Base-by-base conservation (phyloP, 441 rosid species). In the Eruca vesicaria region DNA sequence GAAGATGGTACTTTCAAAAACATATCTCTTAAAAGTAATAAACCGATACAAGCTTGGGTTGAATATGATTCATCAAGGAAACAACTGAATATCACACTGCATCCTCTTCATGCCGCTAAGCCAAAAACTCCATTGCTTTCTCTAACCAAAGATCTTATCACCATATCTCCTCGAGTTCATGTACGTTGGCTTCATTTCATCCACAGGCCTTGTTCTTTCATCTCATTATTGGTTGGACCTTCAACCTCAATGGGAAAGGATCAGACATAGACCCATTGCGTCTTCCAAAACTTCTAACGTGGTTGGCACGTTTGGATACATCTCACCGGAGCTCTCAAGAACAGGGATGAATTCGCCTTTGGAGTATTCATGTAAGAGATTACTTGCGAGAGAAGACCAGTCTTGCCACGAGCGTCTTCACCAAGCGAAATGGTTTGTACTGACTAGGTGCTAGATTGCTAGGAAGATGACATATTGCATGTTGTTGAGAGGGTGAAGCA, bases 321-420 rank as follows among this genome's bases (percentile, higher is more conserved):
- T 89, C 9, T 90, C 88, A 62, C 90, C 89, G 0, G 88, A 89
- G 75, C 75, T 87, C 9, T 32, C 82, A 0, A 66, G 67, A 63
- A 84, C 79, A 0, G 91, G 88, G 45, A 88, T 69, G 85, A 87
- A 0, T 87, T 74, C 11, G 79, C 88, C 6, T 84, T 90, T 20
- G 96, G 91, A 21, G 73, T 76, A 0, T 74, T 87, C 7, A 69
- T 88, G 84, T 85, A 88, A 2, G 93, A 88, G 72, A 85, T 87
- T 28, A 88, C 82, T 8, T 83, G 85, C 14, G 88, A 91, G 11
- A 26, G 67, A n/a, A 65, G 56, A 26, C 69, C 63, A 0, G 18
- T 82, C 0, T 78, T 80, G 78, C 28, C 58, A 32, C 53, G 63
- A 52, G 72, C 72, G 79, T 43, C 82, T n/a, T n/a, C n/a, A n/a